Base-by-base conservation (phyloP, 139 green algal species). In the Tetraselmis chui region DNA sequence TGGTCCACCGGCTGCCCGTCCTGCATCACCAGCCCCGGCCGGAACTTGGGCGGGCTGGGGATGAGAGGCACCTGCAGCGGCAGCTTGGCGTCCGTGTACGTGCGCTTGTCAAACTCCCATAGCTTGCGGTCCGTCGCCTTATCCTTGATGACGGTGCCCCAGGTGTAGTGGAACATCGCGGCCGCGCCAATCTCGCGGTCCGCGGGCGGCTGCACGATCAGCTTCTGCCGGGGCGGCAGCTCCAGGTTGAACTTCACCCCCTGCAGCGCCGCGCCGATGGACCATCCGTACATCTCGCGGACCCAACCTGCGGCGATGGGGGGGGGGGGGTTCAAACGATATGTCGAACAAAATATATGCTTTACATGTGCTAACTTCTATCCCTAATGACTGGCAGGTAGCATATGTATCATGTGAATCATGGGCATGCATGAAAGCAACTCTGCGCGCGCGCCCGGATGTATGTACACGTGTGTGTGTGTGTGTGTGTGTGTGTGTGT, bases 241-340 rank as follows among this genome's bases (percentile, higher is more conserved):
- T 88, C 59, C 29, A 93, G 79, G 23, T 90, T 88, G 1, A 86
- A 23, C 18, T 87, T 84, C 23, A 90, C 81, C 1, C 45, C 23
- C 77, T 89, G 77, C 31, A 86, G 78, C 23, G 88, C 85, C 1
- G 82, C 31, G 1, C 85, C 91, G 0, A 89, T 74, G 24, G 76
- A 86, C 31, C 94, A 97, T 0, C 92, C 94, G 77, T 97, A 97
- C 95, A 98, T 98, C 86, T 98, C 95, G 0, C 95, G 90, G 74
- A 97, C 90, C 93, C 92, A 97, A 76, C 84, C 87, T 91, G 87
- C 77, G 59, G 30, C 5, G 45, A 18, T 5, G 45, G 45, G 45
- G 45, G 45, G 45, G 45, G 45, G 45, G 45, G 45, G 45, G 45
- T 67, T 67, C 11, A 67, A 5, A 67, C 18, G 5, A 67, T 67